These are phyloP conservation scores for Ascocoryne sarcoides DNA, from an alignment of 2,329 filamentous ascomycete genomes.

Conservation along the genomic window DNA sequence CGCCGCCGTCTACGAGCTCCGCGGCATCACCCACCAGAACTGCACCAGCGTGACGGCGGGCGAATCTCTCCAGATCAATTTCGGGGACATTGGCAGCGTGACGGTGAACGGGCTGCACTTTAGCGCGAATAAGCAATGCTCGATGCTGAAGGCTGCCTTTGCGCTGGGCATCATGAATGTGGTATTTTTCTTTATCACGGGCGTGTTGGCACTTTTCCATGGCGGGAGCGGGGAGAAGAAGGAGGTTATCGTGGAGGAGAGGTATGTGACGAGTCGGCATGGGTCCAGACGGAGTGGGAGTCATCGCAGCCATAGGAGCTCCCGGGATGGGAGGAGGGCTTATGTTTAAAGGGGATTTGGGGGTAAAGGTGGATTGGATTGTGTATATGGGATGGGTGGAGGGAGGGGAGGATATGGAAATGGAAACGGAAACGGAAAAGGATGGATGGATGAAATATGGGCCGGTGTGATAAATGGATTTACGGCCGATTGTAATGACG, in stretches of 20 bases:
- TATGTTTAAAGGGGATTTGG: conserved; percentile 22
- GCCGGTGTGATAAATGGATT: too few species aligned
- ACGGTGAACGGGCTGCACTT: conserved; percentile 42
- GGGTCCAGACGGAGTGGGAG: conserved; percentile 24
- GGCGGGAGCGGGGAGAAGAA: conserved; percentile 7
- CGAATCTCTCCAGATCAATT: conserved; percentile 44
- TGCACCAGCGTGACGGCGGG: conserved; percentile 52
- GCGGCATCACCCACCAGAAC: conserved; percentile 51
- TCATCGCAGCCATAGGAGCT: conserved; percentile 24
- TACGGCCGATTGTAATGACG: too few species aligned
- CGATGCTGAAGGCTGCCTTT: conserved; percentile 86
- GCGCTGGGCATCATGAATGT: conserved; percentile 85
- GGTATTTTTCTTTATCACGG: conserved; percentile 72
- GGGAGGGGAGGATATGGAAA: neutral
- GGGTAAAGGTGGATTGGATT: neutral
- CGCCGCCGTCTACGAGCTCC: conserved; percentile 50
- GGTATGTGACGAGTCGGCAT: conserved; percentile 20
- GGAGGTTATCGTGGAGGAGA: conserved; percentile 20
- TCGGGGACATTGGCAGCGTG: conserved; percentile 54
- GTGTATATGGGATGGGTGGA: neutral
- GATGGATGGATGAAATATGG: neutral
- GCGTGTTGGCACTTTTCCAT: conserved; percentile 52
- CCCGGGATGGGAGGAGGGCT: conserved; percentile 17
- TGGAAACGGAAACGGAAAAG: neutral
- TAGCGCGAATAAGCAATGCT: conserved; percentile 65